Percentiles rank a stretch among this genome's conserved stretches.
Evolutionary conservation across 306 rosid species (phyloP).

Genomic region (Vigna reflexopilosa): DNA sequence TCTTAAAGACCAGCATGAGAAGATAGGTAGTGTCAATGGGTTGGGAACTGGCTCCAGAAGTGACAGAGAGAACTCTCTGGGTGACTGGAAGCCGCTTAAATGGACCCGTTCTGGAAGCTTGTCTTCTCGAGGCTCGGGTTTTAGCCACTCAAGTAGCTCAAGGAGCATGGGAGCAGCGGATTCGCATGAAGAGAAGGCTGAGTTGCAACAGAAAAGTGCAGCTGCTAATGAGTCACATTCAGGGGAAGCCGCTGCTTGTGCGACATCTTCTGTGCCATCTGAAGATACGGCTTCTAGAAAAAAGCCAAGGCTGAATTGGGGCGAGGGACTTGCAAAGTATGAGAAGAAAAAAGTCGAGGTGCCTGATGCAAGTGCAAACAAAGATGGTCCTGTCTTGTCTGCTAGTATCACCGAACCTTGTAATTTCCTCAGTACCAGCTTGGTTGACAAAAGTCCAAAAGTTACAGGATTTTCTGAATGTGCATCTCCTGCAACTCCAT

Average conservation of each 20-base stretch:
- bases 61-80: slow-evolving; percentile 68
- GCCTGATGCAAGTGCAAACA: slow-evolving; percentile 66
- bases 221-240: slow-evolving; percentile 68
- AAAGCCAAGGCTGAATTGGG: slow-evolving; percentile 96
- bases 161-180: slow-evolving; percentile 72
- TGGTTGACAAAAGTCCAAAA: slow-evolving; percentile 77
- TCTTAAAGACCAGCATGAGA: slow-evolving; percentile 77
- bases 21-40: slow-evolving; percentile 66
- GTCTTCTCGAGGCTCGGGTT: slow-evolving; percentile 91
- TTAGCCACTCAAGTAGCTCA: slow-evolving; percentile 78
- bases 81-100: slow-evolving; percentile 93
- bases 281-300: slow-evolving; percentile 81
- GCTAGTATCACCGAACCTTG: slow-evolving; percentile 56
- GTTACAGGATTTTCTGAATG: slow-evolving; percentile 66
- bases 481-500: slow-evolving; percentile 96
- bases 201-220: slow-evolving; percentile 60
- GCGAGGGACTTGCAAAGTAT: slow-evolving; percentile 96
- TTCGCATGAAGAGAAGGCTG: slow-evolving; percentile 66
- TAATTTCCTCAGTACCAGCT: slow-evolving; percentile 57
- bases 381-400: slow-evolving; percentile 61
- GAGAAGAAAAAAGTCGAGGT: slow-evolving; percentile 93
- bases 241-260: slow-evolving; percentile 77
- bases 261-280: slow-evolving; percentile 69
- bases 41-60: slow-evolving; percentile 61
- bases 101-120: slow-evolving; percentile 92